A percentile compares a stretch with the other conserved stretches of the same genome.
Conservation (phyloP, 176 grass and related monocot genomes). For the Triticum turgidum region DNA sequence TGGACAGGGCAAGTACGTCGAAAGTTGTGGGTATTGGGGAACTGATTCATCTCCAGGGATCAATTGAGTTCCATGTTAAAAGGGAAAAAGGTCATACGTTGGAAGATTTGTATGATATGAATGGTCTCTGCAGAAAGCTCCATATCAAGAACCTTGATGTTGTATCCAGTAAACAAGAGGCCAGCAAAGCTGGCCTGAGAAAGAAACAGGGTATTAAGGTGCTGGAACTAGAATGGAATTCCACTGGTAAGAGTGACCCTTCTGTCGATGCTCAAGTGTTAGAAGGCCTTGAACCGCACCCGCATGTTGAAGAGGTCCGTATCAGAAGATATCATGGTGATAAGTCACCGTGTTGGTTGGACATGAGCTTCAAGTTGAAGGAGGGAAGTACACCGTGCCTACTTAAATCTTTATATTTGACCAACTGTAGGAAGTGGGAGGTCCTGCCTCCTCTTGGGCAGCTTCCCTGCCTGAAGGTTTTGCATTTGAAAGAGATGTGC, state of each 20-base stretch:
- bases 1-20: conserved; percentile 31
- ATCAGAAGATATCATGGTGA: conserved; percentile 56
- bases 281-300: conserved; percentile 47
- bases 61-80: conserved; percentile 60
- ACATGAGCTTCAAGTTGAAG: background rate
- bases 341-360: conserved; percentile 43
- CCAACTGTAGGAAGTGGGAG: conserved; percentile 59
- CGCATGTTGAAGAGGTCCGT: conserved; percentile 39
- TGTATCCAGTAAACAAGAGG: conserved; percentile 33
- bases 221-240: conserved; percentile 61
- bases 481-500: conserved; percentile 58
- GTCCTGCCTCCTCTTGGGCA: conserved; percentile 59
- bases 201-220: conserved; percentile 43
- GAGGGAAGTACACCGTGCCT: background rate
- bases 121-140: conserved; percentile 33
- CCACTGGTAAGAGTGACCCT: background rate
- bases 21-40: conserved; percentile 39
- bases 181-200: conserved; percentile 38
- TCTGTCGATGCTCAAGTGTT: conserved; percentile 35
- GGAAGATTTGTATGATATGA: conserved; percentile 36
- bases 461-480: conserved; percentile 44
- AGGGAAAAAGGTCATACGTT: conserved; percentile 45
- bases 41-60: conserved; percentile 41
- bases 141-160: conserved; percentile 58
- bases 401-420: conserved; percentile 47